These are phyloP conservation scores for Oleoguttula mirabilis DNA, from an alignment of 495 filamentous ascomycete species.

Conservation along the genomic window DNA sequence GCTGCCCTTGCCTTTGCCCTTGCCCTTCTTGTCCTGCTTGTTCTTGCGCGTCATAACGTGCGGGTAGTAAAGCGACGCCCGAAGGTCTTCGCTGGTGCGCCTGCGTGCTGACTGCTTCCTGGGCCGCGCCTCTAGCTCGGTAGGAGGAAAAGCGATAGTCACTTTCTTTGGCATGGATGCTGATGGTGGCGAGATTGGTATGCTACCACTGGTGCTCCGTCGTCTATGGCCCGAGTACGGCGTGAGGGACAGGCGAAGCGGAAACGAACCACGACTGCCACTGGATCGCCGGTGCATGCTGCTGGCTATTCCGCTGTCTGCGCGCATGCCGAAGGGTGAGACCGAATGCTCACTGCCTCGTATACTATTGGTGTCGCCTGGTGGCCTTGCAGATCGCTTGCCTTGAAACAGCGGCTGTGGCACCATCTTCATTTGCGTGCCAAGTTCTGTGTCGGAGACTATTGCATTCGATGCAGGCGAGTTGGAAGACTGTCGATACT, in stretches of 20 bases:
- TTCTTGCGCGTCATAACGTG: slow-evolving; percentile 12
- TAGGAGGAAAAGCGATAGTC: not conserved
- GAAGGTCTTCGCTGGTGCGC: not conserved
- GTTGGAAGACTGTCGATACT: slow-evolving; percentile 5
- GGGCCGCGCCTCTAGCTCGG: not conserved
- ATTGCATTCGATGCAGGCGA: not conserved
- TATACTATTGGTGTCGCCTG: too few species aligned
- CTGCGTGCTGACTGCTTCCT: not conserved
- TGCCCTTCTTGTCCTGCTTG: slow-evolving; percentile 4
- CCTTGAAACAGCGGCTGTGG: slow-evolving; percentile 16
- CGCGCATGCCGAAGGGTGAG: not conserved
- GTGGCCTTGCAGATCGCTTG: too few species aligned
- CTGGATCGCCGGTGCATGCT: not conserved
- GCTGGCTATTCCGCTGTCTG: not conserved
- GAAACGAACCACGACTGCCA: too few species aligned
- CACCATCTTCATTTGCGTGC: slow-evolving; percentile 17
- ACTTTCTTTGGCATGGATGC: not conserved
- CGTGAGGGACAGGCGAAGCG: not conserved
- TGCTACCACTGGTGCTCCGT: slow-evolving; percentile 15
- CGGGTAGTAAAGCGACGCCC: slow-evolving; percentile 15
- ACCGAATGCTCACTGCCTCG: not conserved
- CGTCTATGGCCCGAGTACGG: slow-evolving; percentile 1
- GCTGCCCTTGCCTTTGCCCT: slow-evolving; percentile 6
- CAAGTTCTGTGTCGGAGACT: slow-evolving; percentile 5
- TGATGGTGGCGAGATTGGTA: slow-evolving; percentile 19